phyloP scores from a whole-genome alignment of 1,139 yeast genomes.

The Yamadazyma pseudoaaseri region DNA sequence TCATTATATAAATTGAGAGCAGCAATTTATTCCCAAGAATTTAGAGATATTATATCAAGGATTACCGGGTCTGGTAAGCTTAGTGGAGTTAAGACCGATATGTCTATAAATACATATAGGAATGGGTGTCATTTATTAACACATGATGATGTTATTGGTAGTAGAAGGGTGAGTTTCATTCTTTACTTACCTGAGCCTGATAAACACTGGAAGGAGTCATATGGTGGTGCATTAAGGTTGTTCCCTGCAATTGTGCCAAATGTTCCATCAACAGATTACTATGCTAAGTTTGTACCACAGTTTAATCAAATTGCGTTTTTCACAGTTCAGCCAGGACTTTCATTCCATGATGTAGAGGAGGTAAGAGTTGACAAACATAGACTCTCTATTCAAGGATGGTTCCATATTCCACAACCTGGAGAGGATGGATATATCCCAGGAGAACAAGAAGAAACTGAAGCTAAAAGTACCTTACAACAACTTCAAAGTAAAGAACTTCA shows the following conservation, averaged over 20 bases:
- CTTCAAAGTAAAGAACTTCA: constrained; percentile 73
- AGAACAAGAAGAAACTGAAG: constrained; percentile 74
- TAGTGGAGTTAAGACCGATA: constrained; percentile 86
- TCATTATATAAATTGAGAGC: constrained; percentile 74
- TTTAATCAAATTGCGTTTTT: constrained; percentile 96
- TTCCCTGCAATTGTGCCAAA: constrained; percentile 87
- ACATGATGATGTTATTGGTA: constrained; percentile 97
- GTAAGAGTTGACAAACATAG: constrained; percentile 88
- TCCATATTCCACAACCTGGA: constrained; percentile 92
- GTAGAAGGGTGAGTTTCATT: constrained; percentile 89
- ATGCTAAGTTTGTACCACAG: constrained; percentile 76
- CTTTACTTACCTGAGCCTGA: constrained; percentile 92
- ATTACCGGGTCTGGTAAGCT: constrained; percentile 88
- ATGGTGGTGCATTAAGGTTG: constrained; percentile 90
- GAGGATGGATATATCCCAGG: constrained; percentile 83
- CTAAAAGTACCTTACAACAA: constrained; percentile 76
- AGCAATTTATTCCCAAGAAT: constrained; percentile 82
- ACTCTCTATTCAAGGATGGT: constrained; percentile 96
- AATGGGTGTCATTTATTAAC: constrained; percentile 92
- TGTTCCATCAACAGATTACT: constrained; percentile 80
- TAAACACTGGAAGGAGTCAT: constrained; percentile 76
- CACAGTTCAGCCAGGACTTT: constrained; percentile 92
- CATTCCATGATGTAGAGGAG: constrained; percentile 98
- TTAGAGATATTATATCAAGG: constrained; percentile 75
- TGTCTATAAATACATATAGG: constrained; percentile 87